Base-by-base conservation (phyloP, 2,329 filamentous ascomycete species). In the Endoconidiophora laricicola region DNA sequence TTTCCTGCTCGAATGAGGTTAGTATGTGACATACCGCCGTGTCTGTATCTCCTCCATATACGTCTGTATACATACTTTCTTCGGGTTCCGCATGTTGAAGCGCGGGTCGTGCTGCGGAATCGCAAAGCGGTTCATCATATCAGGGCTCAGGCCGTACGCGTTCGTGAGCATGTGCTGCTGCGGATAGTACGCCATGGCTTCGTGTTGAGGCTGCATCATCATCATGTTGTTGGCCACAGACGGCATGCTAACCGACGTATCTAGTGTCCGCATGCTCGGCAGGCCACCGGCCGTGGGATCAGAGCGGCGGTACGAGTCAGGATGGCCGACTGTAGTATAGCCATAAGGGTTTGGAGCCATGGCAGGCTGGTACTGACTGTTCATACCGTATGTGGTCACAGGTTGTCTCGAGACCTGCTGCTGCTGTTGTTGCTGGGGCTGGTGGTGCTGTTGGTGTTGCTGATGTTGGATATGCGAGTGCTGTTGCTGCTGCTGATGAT, bases 71-170 rank as follows among this genome's bases (percentile, higher is more conserved):
- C 64, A 50, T 68, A 76, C 74, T 72, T 77, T 78, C 57, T 77
- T 78, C 39, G 74, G 70, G 18, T 72, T 70, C 47, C 70, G 67
- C 40, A 67, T 65, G 44, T 73, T 55, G 44, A 72, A 62, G 44
- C 70, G 66, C 33, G 70, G 69, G 50, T 74, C 72, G 46, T 68
- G 67, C 29, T 70, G 65, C 26, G 7, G 26, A 37, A 74, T 57
- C 33, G 68, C 62, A 56, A 72, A 73, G 51, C 71, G 64, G 54
- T 64, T 62, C 56, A 67, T 58, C 54, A 65, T 60, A 24, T 71
- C 68, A 9, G 66, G 61, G 23, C 66, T 62, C 49, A 74, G 59
- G n/a, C 64, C 65, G 53, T 74, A 53, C 7, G 43, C 48, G 40
- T 52, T 50, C 29, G 46, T 50, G 6, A 26, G 37, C 6, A 37